Conservation (phyloP, 441 rosid species). For the Corymbia calophylla region DNA sequence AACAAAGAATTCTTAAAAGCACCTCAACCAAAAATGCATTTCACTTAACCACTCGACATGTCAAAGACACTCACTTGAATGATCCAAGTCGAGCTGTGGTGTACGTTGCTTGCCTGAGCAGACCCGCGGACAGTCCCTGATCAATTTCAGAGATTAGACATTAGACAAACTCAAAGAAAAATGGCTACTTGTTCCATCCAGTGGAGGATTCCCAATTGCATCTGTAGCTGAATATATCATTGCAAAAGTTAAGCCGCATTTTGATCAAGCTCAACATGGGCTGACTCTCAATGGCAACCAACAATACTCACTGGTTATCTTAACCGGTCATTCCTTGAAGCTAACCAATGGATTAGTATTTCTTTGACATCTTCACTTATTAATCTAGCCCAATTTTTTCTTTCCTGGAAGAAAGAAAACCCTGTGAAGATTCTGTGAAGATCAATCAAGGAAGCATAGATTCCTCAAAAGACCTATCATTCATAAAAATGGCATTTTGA, state of each 20-base stretch:
- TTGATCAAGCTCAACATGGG: background rate
- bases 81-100: background rate
- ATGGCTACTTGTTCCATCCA: background rate
- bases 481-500: background rate
- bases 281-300: background rate
- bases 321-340: background rate
- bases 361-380: background rate
- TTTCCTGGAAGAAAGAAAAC: background rate
- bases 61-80: background rate
- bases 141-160: background rate
- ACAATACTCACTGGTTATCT: background rate
- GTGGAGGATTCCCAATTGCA: background rate
- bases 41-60: background rate
- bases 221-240: background rate
- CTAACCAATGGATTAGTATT: background rate
- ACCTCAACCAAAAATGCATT: background rate
- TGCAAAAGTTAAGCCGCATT: background rate
- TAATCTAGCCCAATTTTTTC: background rate
- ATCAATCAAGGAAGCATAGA: background rate
- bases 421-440: background rate
- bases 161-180: background rate
- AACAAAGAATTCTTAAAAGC: background rate
- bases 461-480: background rate
- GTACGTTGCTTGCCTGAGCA: background rate
- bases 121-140: background rate